These are phyloP conservation scores for Phytophthora pini DNA, from an alignment of 352 stramenopile species.

Conservation along the genomic window DNA sequence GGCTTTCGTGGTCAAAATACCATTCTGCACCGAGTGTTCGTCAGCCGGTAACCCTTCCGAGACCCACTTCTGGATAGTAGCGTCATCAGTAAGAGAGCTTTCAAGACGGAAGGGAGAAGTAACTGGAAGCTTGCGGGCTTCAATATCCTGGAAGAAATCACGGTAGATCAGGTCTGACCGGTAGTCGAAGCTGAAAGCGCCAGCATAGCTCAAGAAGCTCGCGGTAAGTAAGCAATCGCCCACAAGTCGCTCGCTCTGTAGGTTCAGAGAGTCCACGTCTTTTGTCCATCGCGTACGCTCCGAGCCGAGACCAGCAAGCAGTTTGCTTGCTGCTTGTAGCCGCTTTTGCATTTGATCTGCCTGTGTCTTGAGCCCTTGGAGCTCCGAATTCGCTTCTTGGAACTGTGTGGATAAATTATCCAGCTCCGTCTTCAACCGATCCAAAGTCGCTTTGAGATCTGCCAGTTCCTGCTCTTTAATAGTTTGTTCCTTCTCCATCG, in stretches of 20 bases:
- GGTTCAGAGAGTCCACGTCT: constrained; percentile 89
- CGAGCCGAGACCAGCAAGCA: constrained; percentile 92
- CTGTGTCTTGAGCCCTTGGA: constrained; percentile 92
- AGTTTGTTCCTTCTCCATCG: constrained; percentile 93
- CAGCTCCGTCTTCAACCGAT: constrained; percentile 86
- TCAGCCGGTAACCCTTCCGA: constrained; percentile 94
- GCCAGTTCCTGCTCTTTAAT: constrained; percentile 90
- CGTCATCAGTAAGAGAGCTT: constrained; percentile 92
- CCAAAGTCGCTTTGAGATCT: constrained; percentile 87
- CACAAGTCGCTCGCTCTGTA: constrained; percentile 87
- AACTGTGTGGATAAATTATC: constrained; percentile 93
- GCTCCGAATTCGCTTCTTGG: constrained; percentile 91
- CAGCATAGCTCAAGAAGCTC: constrained; percentile 92
- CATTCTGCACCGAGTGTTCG: constrained; percentile 96
- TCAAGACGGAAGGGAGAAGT: constrained; percentile 91
- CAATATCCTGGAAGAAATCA: constrained; percentile 90
- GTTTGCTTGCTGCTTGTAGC: constrained; percentile 91
- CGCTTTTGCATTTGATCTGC: constrained; percentile 96
- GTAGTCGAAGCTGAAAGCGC: constrained; percentile 93
- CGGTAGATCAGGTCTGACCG: constrained; percentile 89
- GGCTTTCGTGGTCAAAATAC: constrained; percentile 94
- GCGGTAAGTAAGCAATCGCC: constrained; percentile 92
- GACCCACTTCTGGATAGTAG: constrained; percentile 95
- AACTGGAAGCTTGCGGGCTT: constrained; percentile 74
- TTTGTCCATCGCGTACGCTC: constrained; percentile 94